Conservation (phyloP, 495 filamentous ascomycete species). For the Aspergillus wentii region DNA sequence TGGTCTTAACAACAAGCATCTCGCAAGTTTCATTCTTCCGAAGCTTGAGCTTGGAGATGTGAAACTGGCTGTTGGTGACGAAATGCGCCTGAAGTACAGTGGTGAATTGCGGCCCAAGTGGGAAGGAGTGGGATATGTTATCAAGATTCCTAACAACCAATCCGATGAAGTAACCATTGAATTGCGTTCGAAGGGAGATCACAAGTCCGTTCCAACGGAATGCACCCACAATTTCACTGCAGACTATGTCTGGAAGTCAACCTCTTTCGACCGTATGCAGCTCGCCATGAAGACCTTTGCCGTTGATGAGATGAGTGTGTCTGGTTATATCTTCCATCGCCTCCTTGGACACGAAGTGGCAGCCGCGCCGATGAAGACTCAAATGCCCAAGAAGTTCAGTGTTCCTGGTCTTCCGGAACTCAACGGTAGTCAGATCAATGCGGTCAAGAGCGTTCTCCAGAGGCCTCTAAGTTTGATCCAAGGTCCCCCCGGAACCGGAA, state of each 20-base stretch:
- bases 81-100: constrained; percentile 96
- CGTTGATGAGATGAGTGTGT: constrained; percentile 96
- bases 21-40: constrained; percentile 91
- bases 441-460: constrained; percentile 91
- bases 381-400: constrained; percentile 93
- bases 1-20: constrained; percentile 95
- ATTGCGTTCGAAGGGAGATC: constrained; percentile 79
- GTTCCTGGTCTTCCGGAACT: constrained; percentile 94
- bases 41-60: constrained; percentile 98
- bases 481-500: constrained; percentile 93
- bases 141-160: constrained; percentile 99
- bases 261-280: constrained; percentile 99
- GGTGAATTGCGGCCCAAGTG: constrained; percentile 90
- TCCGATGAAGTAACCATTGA: constrained; percentile 98
- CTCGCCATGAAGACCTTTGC: constrained; percentile 99
- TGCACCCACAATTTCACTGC: constrained; percentile 98
- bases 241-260: constrained; percentile 99
- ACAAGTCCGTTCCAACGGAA: constrained; percentile 94
- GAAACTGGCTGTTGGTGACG: constrained; percentile 95
- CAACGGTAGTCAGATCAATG: constrained; percentile 92
- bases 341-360: constrained; percentile 95
- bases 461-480: constrained; percentile 95
- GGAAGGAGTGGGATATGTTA: constrained; percentile 98
- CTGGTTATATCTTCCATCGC: constrained; percentile 98
- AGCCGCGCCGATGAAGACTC: constrained; percentile 93